Conservation (phyloP, 2,329 filamentous ascomycete species). For the Fusarium abutilonis region DNA sequence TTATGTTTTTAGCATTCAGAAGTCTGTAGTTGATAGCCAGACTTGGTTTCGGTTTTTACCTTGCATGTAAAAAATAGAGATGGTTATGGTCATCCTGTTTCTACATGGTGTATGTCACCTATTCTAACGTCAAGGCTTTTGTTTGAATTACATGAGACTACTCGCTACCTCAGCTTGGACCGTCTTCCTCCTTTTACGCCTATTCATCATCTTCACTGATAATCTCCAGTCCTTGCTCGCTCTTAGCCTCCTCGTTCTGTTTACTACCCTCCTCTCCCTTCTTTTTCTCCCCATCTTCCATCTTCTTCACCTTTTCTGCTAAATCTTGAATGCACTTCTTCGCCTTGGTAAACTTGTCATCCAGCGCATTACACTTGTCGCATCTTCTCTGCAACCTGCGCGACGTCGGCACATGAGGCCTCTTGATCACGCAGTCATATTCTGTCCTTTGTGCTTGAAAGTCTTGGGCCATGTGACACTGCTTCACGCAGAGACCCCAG, state of each 20-base stretch:
- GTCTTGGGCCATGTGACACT: conserved; percentile 35
- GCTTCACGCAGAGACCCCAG: conserved; percentile 43
- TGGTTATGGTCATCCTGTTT: no score
- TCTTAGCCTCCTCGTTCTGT: neutral
- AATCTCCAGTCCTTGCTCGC: conserved; percentile 1
- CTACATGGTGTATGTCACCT: no score
- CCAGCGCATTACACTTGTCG: conserved; percentile 36
- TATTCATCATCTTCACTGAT: conserved; percentile 18
- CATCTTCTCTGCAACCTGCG: conserved; percentile 38
- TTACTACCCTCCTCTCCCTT: neutral
- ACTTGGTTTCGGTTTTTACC: no score
- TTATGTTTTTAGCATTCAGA: no score
- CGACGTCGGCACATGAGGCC: conserved; percentile 41
- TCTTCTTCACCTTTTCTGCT: conserved; percentile 1
- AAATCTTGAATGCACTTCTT: conserved; percentile 28
- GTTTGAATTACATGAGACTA: no score
- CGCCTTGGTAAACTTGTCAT: conserved; percentile 28
- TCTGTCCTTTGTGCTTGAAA: conserved; percentile 13
- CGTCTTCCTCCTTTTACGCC: neutral
- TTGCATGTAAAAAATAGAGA: neutral
- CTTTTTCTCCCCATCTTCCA: conserved; percentile 6
- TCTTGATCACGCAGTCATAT: conserved; percentile 33
- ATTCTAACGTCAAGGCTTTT: no score
- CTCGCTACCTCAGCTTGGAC: neutral
- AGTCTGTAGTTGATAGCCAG: no score